Conservation (phyloP, 768 basidiomycete genomes). For the Pseudohyphozyma bogoriensis region DNA sequence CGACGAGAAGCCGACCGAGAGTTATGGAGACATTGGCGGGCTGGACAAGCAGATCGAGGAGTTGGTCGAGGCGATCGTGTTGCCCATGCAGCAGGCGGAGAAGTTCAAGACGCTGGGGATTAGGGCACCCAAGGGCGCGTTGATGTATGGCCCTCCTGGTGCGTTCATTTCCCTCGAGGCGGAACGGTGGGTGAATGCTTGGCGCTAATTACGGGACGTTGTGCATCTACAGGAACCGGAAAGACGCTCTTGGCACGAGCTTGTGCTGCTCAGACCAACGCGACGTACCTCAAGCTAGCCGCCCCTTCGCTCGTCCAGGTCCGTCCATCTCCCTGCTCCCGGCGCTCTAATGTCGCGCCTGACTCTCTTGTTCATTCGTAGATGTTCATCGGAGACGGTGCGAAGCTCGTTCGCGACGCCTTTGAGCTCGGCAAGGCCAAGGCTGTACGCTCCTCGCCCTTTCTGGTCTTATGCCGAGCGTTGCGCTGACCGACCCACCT, state of each 20-base stretch:
- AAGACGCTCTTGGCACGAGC: slow-evolving; percentile 96
- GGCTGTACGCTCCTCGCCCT: no score
- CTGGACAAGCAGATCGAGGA: slow-evolving; percentile 99
- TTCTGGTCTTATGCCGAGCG: background rate
- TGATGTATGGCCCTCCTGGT: slow-evolving; percentile 99
- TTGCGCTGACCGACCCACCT: background rate
- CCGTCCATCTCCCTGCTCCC: slow-evolving; percentile 16
- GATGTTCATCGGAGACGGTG: slow-evolving; percentile 99
- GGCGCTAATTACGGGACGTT: background rate
- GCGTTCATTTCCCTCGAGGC: slow-evolving; percentile 16
- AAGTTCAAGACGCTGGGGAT: slow-evolving; percentile 99
- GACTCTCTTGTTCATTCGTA: slow-evolving; percentile 9
- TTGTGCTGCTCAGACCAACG: slow-evolving; percentile 94
- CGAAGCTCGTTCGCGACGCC: slow-evolving; percentile 94
- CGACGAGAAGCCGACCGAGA: slow-evolving; percentile 93
- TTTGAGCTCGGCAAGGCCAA: slow-evolving; percentile 98
- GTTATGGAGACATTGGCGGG: slow-evolving; percentile 93
- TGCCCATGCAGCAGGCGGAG: slow-evolving; percentile 97
- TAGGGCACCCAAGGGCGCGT: slow-evolving; percentile 88
- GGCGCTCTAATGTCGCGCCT: background rate
- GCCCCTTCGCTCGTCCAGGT: slow-evolving; percentile 89
- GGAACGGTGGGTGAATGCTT: background rate
- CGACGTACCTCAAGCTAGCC: slow-evolving; percentile 94
- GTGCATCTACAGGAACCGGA: slow-evolving; percentile 58
- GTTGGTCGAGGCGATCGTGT: slow-evolving; percentile 90